Evolutionary conservation across 352 stramenopile species (phyloP).

Genomic region (Globisporangium polare): DNA sequence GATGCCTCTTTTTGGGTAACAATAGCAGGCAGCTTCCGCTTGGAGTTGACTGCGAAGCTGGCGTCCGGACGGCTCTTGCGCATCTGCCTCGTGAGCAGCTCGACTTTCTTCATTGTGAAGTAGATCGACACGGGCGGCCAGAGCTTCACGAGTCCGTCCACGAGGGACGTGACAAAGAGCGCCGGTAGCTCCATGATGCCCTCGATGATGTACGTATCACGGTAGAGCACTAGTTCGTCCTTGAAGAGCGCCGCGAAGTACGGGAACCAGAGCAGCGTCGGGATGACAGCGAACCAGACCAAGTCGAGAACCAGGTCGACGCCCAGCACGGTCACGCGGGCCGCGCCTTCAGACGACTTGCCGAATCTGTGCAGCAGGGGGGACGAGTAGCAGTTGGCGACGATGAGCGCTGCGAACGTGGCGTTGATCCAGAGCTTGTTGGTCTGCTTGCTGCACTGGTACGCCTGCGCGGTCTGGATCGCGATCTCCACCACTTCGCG

Average conservation of each 20-base stretch:
- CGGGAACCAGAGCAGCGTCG: slow-evolving; percentile 10
- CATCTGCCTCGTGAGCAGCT: slow-evolving; percentile 8
- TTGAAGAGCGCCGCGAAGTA: slow-evolving; percentile 14
- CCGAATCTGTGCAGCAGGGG: not conserved
- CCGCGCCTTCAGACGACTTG: not conserved
- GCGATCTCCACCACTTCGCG: slow-evolving; percentile 20
- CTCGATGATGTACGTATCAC: slow-evolving; percentile 20
- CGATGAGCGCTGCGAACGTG: slow-evolving; percentile 12
- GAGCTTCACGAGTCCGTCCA: slow-evolving; percentile 18
- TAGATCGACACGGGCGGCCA: slow-evolving; percentile 16
- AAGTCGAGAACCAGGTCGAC: slow-evolving; percentile 17
- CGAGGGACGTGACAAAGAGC: slow-evolving; percentile 13
- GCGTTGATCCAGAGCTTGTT: slow-evolving; percentile 21
- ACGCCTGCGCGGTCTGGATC: slow-evolving; percentile 21
- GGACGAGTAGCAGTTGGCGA: slow-evolving; percentile 20
- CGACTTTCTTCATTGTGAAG: slow-evolving; percentile 17
- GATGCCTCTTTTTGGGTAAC: no score
- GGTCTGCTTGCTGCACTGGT: slow-evolving; percentile 16
- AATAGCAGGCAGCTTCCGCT: no score
- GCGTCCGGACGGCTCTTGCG: no score
- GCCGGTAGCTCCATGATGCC: slow-evolving; percentile 18
- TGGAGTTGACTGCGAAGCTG: no score
- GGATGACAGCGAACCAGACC: slow-evolving; percentile 18
- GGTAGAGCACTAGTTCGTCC: slow-evolving; percentile 14
- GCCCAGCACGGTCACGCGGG: slow-evolving; percentile 11